Percentiles rank a stretch among this genome's conserved stretches.
phyloP scores from a whole-genome alignment of 139 green algal genomes.

The Spirogloea muscicola region DNA sequence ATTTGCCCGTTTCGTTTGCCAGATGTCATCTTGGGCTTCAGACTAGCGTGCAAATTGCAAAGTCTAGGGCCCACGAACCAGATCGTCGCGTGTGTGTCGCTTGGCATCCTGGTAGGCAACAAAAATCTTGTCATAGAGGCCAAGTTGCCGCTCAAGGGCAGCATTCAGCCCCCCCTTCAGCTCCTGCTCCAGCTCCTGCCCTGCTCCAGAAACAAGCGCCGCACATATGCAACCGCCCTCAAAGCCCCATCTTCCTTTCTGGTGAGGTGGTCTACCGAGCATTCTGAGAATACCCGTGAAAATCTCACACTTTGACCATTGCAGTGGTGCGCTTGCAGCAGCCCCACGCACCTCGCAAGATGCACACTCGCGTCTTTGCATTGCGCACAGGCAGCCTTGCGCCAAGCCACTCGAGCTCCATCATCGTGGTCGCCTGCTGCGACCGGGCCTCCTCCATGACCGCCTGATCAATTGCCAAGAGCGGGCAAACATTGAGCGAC shows the following conservation, averaged over 20 bases:
- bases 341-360: conserved; percentile 19
- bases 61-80: no score
- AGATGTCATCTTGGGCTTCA: no score
- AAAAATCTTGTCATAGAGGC: conserved; percentile 66
- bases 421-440: conserved; percentile 49
- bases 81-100: conserved; percentile 45
- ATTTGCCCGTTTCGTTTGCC: no score
- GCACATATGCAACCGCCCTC: no score
- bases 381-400: conserved; percentile 52
- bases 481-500: no score
- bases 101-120: conserved; percentile 63
- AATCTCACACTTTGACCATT: no score
- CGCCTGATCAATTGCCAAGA: conserved; percentile 12
- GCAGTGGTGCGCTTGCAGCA: no score
- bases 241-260: no score
- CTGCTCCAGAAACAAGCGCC: no score
- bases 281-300: no score
- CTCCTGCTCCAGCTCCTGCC: conserved; percentile 22
- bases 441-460: conserved; percentile 60
- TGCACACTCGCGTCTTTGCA: conserved; percentile 47
- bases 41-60: no score
- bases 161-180: conserved; percentile 1
- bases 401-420: conserved; percentile 64
- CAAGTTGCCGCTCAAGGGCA: conserved; percentile 49
- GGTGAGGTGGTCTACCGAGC: no score